These are phyloP conservation scores for Pythium monospermum DNA, from an alignment of 352 stramenopile genomes.

Conservation along the genomic window DNA sequence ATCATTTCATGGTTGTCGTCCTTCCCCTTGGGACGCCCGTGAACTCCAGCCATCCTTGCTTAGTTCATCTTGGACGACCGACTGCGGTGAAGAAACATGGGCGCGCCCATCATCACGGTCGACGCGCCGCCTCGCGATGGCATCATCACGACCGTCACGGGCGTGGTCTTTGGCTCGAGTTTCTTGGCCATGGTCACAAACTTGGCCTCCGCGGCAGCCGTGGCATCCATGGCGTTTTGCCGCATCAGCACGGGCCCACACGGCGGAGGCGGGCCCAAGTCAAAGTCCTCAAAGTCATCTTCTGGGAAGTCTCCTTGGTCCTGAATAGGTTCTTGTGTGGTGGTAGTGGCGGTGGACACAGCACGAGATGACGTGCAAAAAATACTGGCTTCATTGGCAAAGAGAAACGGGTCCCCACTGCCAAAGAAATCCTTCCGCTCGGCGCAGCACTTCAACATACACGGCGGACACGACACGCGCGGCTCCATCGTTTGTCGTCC, in stretches of 20 bases:
- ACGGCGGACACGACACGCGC: not conserved
- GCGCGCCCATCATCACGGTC: not conserved
- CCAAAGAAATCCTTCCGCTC: not conserved
- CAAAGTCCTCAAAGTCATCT: constrained; percentile 15
- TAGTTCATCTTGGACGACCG: not conserved
- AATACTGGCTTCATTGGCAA: not conserved
- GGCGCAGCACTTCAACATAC: constrained; percentile 6
- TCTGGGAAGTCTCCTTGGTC: not conserved
- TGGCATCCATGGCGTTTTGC: constrained; percentile 10
- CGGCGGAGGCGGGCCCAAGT: constrained; percentile 9
- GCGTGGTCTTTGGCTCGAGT: not conserved
- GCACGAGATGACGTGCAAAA: not conserved
- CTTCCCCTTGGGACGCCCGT: too few relatives aligned
- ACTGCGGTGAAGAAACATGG: not conserved
- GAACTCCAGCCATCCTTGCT: not conserved
- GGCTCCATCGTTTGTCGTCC: constrained; percentile 8
- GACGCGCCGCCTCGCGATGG: not conserved
- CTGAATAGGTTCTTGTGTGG: not conserved
- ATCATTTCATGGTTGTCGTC: too few relatives aligned
- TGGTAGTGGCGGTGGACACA: not conserved
- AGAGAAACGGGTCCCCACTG: not conserved
- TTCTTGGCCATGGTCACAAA: not conserved
- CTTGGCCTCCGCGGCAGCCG: constrained; percentile 4
- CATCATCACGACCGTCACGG: not conserved
- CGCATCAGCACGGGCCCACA: constrained; percentile 7